These are phyloP conservation scores for Hypoxylon sp. DNA, from an alignment of 2,329 filamentous ascomycete species.

Conservation along the genomic window DNA sequence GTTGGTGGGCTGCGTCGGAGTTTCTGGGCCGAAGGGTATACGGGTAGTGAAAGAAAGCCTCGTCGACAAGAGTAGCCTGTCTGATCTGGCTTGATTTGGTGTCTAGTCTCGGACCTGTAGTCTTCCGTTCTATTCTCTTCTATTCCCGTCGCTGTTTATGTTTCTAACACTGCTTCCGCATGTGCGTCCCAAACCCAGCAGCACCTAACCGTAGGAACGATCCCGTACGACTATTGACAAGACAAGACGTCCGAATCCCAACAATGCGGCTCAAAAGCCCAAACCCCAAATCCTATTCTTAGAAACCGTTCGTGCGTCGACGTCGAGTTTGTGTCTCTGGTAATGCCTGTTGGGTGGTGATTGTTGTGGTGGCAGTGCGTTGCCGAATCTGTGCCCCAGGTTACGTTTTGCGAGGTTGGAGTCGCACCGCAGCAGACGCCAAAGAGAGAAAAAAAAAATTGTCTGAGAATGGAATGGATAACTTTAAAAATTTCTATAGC, in stretches of 20 bases:
- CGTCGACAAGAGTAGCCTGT: background rate
- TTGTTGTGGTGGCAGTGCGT: constrained; percentile 27
- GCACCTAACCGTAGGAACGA: background rate
- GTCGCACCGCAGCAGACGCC: constrained; percentile 26
- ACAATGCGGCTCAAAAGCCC: constrained; percentile 5
- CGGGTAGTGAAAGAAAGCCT: background rate
- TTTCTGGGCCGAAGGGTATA: background rate
- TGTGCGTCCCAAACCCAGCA: background rate
- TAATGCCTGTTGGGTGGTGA: background rate
- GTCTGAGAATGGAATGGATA: background rate
- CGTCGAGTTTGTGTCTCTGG: background rate
- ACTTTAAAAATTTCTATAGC: constrained; percentile 22
- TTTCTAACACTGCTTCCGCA: background rate
- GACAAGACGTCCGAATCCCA: background rate
- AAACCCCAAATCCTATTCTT: background rate
- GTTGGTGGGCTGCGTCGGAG: background rate
- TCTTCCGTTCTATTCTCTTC: constrained; percentile 23
- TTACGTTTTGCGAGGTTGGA: constrained; percentile 1
- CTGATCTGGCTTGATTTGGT: background rate
- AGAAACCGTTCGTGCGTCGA: background rate
- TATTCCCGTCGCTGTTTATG: background rate
- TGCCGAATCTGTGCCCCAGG: constrained; percentile 8
- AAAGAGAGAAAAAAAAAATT: background rate
- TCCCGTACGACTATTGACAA: constrained; percentile 3
- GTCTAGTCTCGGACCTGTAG: constrained; percentile 13